Evolutionary conservation across 129 eudicot species (phyloP), one percentile per base, ranked within the genome.

Genomic region (Tagetes erecta): DNA sequence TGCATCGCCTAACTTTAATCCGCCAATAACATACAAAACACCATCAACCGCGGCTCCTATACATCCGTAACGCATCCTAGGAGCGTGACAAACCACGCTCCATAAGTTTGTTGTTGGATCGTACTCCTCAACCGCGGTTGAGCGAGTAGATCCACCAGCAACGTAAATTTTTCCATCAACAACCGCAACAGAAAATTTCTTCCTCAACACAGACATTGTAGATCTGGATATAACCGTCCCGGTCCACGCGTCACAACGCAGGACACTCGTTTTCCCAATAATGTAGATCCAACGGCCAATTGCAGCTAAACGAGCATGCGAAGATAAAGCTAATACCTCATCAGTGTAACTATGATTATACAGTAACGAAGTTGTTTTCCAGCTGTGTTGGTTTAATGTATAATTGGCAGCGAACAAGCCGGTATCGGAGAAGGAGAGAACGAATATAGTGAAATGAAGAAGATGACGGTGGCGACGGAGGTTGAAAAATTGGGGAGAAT

Each of bases 51-150:
- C 59, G 0, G 94, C 89, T 0, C 96, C 96, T 3, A 87, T 51
- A 64, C 98, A 92, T 0, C 96, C 98, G 55, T 92, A 92, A 36
- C 98, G 81, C 83, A 78, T 83, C 78, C 91, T 58, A 20, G 95
- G 96, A 50, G 92, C 95, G 73, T 78, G 65, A 3, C 78, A 75
- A 7, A 90, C 90, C 66, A 92, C 92, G 34, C 86, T 71, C 98
- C 98, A 93, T 13, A 67, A n/a, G 42, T 87, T 70, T 65, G 10
- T 62, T 0, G 62, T 55, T 0, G 95, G 92, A 49, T 93, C 91
- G 75, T 82, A 93, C 74, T 86, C 96, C 71, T 93, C 98, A 30
- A 93, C 92, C 8, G 84, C 89, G 27, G 86, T 45, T 42, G 90
- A 46, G 7, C 87, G 71, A 9, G 84, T 39, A 8, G 87, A 83